phyloP scores from a whole-genome alignment of 1,284 basidiomycete species.

The Mycena sp. region DNA sequence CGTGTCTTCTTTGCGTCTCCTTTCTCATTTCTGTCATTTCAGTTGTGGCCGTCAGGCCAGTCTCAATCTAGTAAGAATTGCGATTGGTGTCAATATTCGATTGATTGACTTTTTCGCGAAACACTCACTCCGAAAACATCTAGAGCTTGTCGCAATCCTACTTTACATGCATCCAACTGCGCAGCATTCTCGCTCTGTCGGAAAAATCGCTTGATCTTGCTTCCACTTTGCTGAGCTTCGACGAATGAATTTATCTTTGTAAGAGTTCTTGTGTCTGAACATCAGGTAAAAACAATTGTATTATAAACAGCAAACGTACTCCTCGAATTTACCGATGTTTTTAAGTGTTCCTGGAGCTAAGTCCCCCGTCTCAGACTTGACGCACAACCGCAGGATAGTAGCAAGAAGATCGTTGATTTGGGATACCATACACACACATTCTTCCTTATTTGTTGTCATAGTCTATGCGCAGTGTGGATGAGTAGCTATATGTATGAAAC shows the following conservation, averaged over 20 bases:
- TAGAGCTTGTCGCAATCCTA: constrained; percentile 12
- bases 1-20: constrained; percentile 2
- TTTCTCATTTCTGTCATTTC: constrained; percentile 2
- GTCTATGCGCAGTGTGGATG: constrained; percentile 1
- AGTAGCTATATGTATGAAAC: neutral
- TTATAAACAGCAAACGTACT: neutral
- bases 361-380: neutral
- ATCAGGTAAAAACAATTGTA: neutral
- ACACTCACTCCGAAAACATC: constrained; percentile 14
- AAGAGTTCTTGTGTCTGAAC: constrained; percentile 5
- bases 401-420: constrained; percentile 15
- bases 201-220: constrained; percentile 11
- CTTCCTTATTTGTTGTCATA: constrained; percentile 10
- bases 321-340: constrained; percentile 15
- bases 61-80: constrained; percentile 2
- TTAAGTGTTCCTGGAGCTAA: constrained; percentile 5
- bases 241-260: constrained; percentile 14
- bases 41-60: neutral
- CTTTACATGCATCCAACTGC: constrained; percentile 4
- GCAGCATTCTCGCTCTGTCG: constrained; percentile 15
- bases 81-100: neutral
- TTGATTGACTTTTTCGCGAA: neutral
- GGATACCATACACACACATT: constrained; percentile 11
- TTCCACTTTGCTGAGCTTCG: constrained; percentile 14
- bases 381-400: constrained; percentile 3